Conservation (phyloP, 2,329 filamentous ascomycete genomes). For the Neopestalotiopsis clavispora region DNA sequence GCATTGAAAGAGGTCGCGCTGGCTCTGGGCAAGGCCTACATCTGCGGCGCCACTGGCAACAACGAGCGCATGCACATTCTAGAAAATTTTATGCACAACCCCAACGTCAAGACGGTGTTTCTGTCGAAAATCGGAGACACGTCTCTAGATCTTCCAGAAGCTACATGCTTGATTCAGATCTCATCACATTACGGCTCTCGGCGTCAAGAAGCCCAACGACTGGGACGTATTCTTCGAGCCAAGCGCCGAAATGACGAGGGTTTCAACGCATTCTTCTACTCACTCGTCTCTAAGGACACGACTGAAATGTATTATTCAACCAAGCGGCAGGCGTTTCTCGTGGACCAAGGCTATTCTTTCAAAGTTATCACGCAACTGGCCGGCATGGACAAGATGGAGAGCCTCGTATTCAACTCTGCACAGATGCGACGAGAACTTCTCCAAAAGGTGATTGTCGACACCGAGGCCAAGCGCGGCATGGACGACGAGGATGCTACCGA, state of each 20-base stretch:
- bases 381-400: constrained; percentile 84
- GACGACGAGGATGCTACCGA: constrained; percentile 70
- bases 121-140: constrained; percentile 98
- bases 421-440: constrained; percentile 84
- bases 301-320: constrained; percentile 98
- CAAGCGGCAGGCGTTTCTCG: constrained; percentile 94
- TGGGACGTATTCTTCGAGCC: constrained; percentile 91
- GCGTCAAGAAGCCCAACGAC: constrained; percentile 91
- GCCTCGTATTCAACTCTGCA: constrained; percentile 79
- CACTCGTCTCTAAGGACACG: constrained; percentile 94
- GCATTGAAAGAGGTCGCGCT: constrained; percentile 85
- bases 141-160: constrained; percentile 94
- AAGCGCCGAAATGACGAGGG: constrained; percentile 97
- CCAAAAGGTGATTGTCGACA: constrained; percentile 86
- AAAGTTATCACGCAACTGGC: constrained; percentile 97
- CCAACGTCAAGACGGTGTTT: constrained; percentile 89
- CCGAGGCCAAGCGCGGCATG: constrained; percentile 66
- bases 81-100: constrained; percentile 94
- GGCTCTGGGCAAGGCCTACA: constrained; percentile 85
- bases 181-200: constrained; percentile 97
- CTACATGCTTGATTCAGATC: constrained; percentile 95
- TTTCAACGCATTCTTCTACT: constrained; percentile 99
- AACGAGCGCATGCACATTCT: constrained; percentile 84
- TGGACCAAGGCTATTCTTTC: constrained; percentile 98
- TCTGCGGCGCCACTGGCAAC: constrained; percentile 88